Conservation (phyloP, 805 yeast genomes). For the Candida sithepensis region DNA sequence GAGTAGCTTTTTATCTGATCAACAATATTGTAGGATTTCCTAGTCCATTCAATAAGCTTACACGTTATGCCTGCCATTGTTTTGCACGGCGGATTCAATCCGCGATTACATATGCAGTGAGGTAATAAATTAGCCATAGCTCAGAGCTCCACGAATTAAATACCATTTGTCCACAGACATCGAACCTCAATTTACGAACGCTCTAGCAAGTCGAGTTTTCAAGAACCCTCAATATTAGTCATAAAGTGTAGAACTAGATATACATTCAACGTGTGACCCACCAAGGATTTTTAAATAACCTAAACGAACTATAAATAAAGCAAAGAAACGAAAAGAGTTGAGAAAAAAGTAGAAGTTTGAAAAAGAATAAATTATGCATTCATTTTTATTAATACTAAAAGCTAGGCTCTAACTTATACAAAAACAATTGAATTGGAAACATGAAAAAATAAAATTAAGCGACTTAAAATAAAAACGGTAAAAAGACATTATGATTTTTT, state of each 20-base stretch:
- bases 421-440: background rate
- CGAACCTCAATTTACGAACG: no score
- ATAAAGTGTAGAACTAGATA: background rate
- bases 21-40: no score
- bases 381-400: background rate
- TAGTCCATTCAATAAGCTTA: no score
- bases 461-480: no score
- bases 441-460: background rate
- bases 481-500: no score
- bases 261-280: background rate
- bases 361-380: background rate
- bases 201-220: background rate
- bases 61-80: no score
- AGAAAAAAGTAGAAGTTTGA: background rate
- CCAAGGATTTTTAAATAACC: background rate
- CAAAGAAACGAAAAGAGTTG: background rate
- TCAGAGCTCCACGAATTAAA: no score
- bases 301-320: background rate
- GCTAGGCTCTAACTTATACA: slow-evolving; percentile 1
- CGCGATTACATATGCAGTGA: no score
- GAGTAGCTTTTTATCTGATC: no score
- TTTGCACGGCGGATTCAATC: no score
- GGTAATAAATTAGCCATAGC: no score
- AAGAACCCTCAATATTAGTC: background rate
- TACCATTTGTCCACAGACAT: no score